Evolutionary conservation across 306 rosid genomes (phyloP).

Genomic region (Cucurbita ficifolia): DNA sequence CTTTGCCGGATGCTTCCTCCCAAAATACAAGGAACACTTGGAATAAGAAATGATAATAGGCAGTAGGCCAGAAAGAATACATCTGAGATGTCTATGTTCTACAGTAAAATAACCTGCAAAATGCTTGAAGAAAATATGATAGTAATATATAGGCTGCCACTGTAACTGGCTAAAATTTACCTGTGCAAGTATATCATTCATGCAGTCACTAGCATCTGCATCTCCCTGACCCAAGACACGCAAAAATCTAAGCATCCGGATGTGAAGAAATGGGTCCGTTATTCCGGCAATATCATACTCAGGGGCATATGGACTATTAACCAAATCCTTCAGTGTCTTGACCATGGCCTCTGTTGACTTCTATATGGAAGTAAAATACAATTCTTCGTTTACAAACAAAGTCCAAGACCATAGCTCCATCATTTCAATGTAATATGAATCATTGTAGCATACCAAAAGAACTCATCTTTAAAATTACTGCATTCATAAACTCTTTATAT

Average conservation of each 20-base stretch:
- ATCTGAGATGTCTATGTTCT: not conserved
- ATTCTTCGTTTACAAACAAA: constrained; percentile 9
- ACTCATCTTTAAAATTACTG: not conserved
- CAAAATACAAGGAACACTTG: not conserved
- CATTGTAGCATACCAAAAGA: not conserved
- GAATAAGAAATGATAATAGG: not conserved
- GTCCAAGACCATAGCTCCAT: not conserved
- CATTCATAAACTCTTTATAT: not conserved
- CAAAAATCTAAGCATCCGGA: constrained; percentile 79
- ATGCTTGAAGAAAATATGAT: not conserved
- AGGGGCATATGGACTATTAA: constrained; percentile 85
- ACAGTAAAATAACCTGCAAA: not conserved
- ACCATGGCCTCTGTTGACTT: constrained; percentile 81
- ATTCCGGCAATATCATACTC: constrained; percentile 96
- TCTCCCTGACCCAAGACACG: constrained; percentile 86
- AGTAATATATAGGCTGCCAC: not conserved
- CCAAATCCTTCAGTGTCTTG: constrained; percentile 75
- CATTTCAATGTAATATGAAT: not conserved
- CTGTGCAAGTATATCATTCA: constrained; percentile 99
- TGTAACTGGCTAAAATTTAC: constrained; percentile 23
- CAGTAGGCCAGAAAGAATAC: not conserved
- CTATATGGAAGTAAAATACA: constrained; percentile 34
- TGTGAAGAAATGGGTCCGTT: constrained; percentile 92
- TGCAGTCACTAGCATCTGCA: constrained; percentile 76
- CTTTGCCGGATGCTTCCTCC: not conserved